Conservation (phyloP, 306 rosid genomes). For the Hylodesmum podocarpum region DNA sequence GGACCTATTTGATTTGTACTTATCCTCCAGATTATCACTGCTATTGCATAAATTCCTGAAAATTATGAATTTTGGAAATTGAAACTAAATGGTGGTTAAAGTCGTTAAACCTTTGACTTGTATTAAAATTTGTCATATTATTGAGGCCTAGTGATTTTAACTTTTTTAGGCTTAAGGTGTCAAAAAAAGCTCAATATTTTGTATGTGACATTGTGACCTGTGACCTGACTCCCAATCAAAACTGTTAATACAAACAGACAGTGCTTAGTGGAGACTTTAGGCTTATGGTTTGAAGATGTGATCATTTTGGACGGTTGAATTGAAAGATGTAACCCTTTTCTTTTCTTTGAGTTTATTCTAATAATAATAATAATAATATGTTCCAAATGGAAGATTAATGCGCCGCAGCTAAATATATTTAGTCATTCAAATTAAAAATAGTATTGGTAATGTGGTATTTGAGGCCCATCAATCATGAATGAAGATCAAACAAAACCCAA, state of each 20-base stretch:
- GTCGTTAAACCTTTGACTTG: conserved; percentile 32
- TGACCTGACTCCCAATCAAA: conserved; percentile 12
- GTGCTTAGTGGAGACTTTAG: conserved; percentile 44
- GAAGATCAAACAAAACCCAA: conserved; percentile 17
- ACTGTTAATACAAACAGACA: conserved; percentile 12
- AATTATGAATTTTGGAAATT: background rate
- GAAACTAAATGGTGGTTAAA: conserved; percentile 22
- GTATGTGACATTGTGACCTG: no score
- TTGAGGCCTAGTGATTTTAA: background rate
- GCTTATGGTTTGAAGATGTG: conserved; percentile 38
- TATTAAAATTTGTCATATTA: background rate
- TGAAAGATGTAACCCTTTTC: conserved; percentile 13
- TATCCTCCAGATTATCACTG: conserved; percentile 3
- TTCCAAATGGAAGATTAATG: conserved; percentile 44
- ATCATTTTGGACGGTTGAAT: conserved; percentile 26
- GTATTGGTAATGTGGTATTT: conserved; percentile 20
- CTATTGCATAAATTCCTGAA: background rate
- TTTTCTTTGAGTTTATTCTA: background rate
- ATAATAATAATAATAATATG: background rate
- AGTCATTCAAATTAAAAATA: conserved; percentile 17
- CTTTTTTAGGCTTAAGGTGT: background rate
- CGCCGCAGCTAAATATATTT: conserved; percentile 59
- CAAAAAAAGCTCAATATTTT: background rate
- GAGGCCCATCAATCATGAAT: conserved; percentile 40
- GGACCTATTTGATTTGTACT: conserved; percentile 16